A percentile compares a stretch with the other conserved stretches of the same genome.
phyloP scores from a whole-genome alignment of 306 rosid genomes.

The Carpinus viminea region DNA sequence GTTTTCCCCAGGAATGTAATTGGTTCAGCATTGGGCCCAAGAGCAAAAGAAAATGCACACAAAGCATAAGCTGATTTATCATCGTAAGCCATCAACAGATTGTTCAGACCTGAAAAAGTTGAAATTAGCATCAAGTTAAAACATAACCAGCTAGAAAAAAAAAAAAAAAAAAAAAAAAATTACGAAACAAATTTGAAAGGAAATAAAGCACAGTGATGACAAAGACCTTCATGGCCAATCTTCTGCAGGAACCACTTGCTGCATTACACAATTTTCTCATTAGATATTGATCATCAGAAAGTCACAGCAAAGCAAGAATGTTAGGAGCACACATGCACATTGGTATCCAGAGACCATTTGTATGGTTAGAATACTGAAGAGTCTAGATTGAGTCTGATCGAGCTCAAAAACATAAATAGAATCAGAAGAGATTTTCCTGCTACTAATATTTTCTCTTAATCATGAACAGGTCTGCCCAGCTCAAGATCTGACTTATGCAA shows the following conservation, averaged over 20 bases:
- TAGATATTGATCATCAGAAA: conserved; percentile 27
- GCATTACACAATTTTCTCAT: conserved; percentile 42
- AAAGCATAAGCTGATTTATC: conserved; percentile 94
- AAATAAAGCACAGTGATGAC: conserved; percentile 12
- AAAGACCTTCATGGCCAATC: conserved; percentile 87
- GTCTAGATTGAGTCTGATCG: not conserved
- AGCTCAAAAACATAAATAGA: not conserved
- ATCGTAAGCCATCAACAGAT: conserved; percentile 83
- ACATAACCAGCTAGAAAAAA: conserved; percentile 20
- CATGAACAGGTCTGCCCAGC: not conserved
- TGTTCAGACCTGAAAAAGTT: conserved; percentile 76
- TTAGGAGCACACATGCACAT: not conserved
- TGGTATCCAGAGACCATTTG: conserved; percentile 7
- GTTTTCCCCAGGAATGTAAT: conserved; percentile 84
- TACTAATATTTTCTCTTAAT: not conserved
- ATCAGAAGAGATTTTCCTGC: not conserved
- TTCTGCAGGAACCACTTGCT: conserved; percentile 99
- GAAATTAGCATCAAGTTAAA: conserved; percentile 24
- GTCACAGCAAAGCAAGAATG: conserved; percentile 10
- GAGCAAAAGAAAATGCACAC: conserved; percentile 73
- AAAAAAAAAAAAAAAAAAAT: too few relatives aligned
- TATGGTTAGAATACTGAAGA: not conserved
- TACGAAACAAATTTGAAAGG: conserved; percentile 1
- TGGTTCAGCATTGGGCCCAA: conserved; percentile 72
- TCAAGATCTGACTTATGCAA: not conserved